These are phyloP conservation scores for Royoungia palumana DNA, from an alignment of 768 basidiomycete genomes.

Conservation along the genomic window DNA sequence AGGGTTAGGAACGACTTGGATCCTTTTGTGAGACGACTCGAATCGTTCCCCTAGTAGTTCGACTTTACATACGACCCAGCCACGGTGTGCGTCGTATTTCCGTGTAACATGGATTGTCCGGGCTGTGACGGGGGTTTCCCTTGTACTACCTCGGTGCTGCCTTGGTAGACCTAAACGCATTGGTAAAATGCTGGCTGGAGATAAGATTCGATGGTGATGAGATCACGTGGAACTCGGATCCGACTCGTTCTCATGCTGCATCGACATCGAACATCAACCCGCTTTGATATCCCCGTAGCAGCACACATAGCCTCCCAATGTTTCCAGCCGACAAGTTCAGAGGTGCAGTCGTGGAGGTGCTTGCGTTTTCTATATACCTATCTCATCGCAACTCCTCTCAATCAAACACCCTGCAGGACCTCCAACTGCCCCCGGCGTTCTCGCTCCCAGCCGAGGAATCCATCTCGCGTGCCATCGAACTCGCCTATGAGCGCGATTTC, in stretches of 20 bases:
- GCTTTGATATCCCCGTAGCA: no score
- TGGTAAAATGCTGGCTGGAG: no score
- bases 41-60: no score
- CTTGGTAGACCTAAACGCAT: no score
- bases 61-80: no score
- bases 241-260: background rate
- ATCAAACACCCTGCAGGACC: conserved; percentile 36
- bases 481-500: conserved; percentile 92
- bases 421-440: conserved; percentile 86
- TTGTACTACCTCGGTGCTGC: no score
- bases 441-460: conserved; percentile 68
- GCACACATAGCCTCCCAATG: conserved; percentile 2
- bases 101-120: no score
- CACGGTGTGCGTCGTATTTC: no score
- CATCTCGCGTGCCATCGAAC: conserved; percentile 73
- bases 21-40: no score
- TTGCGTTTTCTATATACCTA: background rate
- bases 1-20: no score
- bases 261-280: background rate
- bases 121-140: no score
- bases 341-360: conserved; percentile 87
- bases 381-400: no score
- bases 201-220: background rate
- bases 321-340: conserved; percentile 58
- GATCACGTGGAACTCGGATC: background rate